Conservation (phyloP, 495 filamentous ascomycete genomes). For the Aspergillus homomorphus region DNA sequence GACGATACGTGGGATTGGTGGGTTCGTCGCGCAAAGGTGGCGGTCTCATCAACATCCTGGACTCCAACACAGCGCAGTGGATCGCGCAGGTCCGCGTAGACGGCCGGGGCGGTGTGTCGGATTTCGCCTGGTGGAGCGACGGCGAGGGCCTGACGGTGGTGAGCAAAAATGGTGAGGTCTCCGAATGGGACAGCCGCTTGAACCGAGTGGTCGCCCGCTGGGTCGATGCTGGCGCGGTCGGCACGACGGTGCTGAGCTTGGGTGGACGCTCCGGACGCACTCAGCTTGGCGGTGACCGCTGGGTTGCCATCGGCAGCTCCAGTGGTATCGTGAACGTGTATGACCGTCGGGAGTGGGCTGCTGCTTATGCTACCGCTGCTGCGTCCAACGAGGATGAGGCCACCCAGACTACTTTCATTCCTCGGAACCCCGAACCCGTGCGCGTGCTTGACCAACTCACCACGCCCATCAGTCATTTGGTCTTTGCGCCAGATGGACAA, state of each 20-base stretch:
- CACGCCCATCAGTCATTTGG: conserved; percentile 70
- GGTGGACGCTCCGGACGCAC: conserved; percentile 60
- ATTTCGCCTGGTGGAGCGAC: conserved; percentile 87
- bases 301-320: conserved; percentile 80
- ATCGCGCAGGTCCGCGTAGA: conserved; percentile 78
- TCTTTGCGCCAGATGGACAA: conserved; percentile 86
- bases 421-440: conserved; percentile 64
- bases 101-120: conserved; percentile 75
- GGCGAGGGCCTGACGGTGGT: conserved; percentile 74
- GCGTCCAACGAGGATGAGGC: conserved; percentile 29
- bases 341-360: conserved; percentile 66
- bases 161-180: conserved; percentile 84
- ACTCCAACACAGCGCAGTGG: conserved; percentile 83
- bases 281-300: conserved; percentile 75
- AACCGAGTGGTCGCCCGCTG: conserved; percentile 72
- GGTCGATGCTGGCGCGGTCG: conserved; percentile 87
- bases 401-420: conserved; percentile 47
- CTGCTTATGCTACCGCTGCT: conserved; percentile 23
- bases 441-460: conserved; percentile 79
- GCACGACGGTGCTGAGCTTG: conserved; percentile 74
- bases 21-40: conserved; percentile 78
- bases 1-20: conserved; percentile 75
- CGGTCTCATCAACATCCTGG: conserved; percentile 81
- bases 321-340: conserved; percentile 92
- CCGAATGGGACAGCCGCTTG: conserved; percentile 74